A percentile compares a stretch with the other conserved stretches of the same genome.
These are phyloP conservation scores for Heliocybe sulcata DNA, from an alignment of 1,284 basidiomycete genomes.

Conservation along the genomic window DNA sequence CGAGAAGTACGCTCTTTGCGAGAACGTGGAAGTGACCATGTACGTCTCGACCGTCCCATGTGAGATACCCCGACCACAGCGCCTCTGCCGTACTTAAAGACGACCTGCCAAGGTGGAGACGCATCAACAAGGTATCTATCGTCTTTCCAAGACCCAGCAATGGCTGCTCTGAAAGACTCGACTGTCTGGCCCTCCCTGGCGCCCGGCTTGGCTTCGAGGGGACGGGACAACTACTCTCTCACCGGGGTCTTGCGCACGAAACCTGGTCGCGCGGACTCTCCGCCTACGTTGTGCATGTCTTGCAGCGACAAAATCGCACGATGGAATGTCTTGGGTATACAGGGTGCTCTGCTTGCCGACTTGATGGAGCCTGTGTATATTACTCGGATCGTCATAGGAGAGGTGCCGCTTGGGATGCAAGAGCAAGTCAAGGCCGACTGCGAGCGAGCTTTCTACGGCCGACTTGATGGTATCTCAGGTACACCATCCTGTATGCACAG, in stretches of 20 bases:
- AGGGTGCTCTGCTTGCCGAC: conserved; percentile 65
- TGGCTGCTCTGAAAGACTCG: conserved; percentile 62
- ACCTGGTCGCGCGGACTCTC: conserved; percentile 82
- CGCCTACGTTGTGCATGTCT: conserved; percentile 74
- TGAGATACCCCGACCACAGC: conserved; percentile 27
- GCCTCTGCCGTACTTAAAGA: conserved; percentile 15
- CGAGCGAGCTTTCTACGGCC: conserved; percentile 50
- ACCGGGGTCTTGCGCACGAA: conserved; percentile 81
- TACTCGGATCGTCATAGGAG: conserved; percentile 61
- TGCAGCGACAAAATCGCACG: conserved; percentile 89
- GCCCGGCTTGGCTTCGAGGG: conserved; percentile 47
- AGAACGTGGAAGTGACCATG: conserved; percentile 50
- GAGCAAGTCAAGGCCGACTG: conserved; percentile 44
- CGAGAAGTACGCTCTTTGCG: conserved; percentile 41
- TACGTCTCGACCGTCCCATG: conserved; percentile 92
- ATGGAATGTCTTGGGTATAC: conserved; percentile 80
- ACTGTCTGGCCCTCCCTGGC: conserved; percentile 26
- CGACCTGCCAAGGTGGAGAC: conserved; percentile 67
- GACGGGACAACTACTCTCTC: conserved; percentile 71
- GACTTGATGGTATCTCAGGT: too few species aligned
- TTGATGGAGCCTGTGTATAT: conserved; percentile 64
- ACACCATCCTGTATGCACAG: too few species aligned
- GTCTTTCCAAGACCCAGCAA: conserved; percentile 56
- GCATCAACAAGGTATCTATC: conserved; percentile 80
- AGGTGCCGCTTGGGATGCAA: conserved; percentile 39